Conservation (phyloP, 2,329 filamentous ascomycete species). For the Volutella citrinella region DNA sequence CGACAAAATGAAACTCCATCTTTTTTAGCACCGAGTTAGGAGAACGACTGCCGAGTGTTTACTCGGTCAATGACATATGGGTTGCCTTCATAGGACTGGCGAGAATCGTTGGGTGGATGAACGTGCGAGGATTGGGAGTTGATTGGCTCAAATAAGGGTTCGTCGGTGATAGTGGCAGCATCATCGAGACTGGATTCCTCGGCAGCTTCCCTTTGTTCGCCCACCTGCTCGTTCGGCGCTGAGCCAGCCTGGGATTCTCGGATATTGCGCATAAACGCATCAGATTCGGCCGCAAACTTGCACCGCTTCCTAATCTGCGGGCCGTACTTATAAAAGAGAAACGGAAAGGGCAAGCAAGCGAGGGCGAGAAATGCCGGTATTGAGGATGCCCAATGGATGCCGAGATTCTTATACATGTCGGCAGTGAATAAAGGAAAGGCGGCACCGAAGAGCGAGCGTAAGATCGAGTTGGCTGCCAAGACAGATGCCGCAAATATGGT, state of each 20-base stretch:
- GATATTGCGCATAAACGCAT: not conserved
- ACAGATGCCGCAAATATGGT: slow-evolving; percentile 68
- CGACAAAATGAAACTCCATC: too few relatives aligned
- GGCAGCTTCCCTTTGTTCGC: too few relatives aligned
- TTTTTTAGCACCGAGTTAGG: too few relatives aligned
- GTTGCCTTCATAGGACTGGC: slow-evolving; percentile 2
- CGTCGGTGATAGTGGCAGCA: not conserved
- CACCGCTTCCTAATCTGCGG: slow-evolving; percentile 48
- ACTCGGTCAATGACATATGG: slow-evolving; percentile 2
- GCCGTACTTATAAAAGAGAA: slow-evolving; percentile 60
- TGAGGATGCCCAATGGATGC: slow-evolving; percentile 69
- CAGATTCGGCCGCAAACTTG: slow-evolving; percentile 48
- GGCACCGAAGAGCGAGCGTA: slow-evolving; percentile 65
- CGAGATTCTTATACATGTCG: slow-evolving; percentile 49
- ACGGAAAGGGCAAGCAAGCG: slow-evolving; percentile 53
- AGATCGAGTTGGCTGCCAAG: slow-evolving; percentile 41
- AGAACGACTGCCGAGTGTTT: not conserved
- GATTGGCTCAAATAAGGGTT: not conserved
- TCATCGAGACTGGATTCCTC: too few relatives aligned
- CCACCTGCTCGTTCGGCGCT: not conserved
- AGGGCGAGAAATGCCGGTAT: slow-evolving; percentile 68
- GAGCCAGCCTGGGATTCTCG: not conserved
- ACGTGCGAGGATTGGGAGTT: not conserved
- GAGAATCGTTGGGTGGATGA: not conserved
- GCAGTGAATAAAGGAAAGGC: slow-evolving; percentile 67